A percentile compares a stretch with the other conserved stretches of the same genome.
phyloP scores from a whole-genome alignment of 805 yeast species.

The Ascoidea rubescens region DNA sequence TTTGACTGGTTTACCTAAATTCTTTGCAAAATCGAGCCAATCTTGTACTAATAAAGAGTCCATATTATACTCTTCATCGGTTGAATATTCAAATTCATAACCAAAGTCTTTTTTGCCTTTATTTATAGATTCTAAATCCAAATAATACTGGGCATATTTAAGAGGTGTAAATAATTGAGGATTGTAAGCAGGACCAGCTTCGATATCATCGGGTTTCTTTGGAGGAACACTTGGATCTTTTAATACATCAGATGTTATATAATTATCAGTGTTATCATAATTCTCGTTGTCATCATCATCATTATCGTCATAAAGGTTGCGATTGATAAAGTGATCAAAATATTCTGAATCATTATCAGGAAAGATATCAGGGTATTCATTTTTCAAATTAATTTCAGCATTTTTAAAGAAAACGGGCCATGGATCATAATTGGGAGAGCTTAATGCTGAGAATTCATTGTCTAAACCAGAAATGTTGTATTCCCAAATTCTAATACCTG shows the following conservation, averaged over 20 bases:
- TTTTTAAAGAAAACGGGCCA: conserved; percentile 48
- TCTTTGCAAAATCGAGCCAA: conserved; percentile 46
- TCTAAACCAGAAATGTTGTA: conserved; percentile 52
- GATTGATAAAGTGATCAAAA: neutral
- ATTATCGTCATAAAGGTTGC: conserved; percentile 10
- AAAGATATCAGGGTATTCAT: conserved; percentile 1
- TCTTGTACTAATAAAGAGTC: conserved; percentile 41
- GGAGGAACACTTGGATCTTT: conserved; percentile 49
- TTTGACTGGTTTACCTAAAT: conserved; percentile 29
- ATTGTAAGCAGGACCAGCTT: conserved; percentile 65
- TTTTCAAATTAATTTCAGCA: conserved; percentile 20
- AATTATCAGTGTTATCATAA: neutral
- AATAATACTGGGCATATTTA: conserved; percentile 58
- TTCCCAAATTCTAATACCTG: conserved; percentile 78
- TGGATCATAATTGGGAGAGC: conserved; percentile 20
- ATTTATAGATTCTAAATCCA: conserved; percentile 43
- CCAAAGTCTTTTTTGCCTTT: conserved; percentile 30
- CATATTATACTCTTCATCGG: conserved; percentile 44
- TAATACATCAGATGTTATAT: conserved; percentile 11
- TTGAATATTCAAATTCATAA: conserved; percentile 55
- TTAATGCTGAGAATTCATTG: conserved; percentile 8
- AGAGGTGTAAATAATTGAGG: conserved; percentile 64
- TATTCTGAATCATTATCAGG: neutral
- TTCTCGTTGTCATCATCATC: conserved; percentile 12
- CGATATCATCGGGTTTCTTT: conserved; percentile 35